Base-by-base conservation (phyloP, 78 protist species). In the Tieghemostelium lacteum region DNA sequence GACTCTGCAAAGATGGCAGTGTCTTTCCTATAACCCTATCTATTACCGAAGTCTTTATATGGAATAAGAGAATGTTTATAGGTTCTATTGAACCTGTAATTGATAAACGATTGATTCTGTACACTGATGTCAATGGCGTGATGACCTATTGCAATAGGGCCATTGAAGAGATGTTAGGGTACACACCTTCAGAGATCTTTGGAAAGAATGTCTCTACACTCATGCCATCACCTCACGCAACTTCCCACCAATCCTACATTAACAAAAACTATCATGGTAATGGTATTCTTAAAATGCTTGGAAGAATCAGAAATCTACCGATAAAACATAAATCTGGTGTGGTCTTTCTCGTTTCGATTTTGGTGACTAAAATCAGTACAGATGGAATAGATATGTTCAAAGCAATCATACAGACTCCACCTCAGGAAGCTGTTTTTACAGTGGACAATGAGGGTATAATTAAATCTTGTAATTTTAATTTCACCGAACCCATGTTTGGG, bases 401-500 rank as follows among this genome's bases (percentile, higher is more conserved):
- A 28, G 69, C 73, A 0, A 66, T 78, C 74, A 78, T 78, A 37
- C 87, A 78, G 37, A 66, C 73, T 1, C 87, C 87, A 6, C 86
- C 86, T 31, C 24, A 67, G 7, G 87, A 78, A 55, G 73, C 87
- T 1, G 78, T 78, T 26, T 50, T 78, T 40, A 69, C 74, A 2
- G 34, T 78, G 26, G 45, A 78, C 33, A 74, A 57, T 33, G 73
- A 52, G 37, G 87, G 87, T 67, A 78, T 78, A 36, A 69, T 63
- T 22, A 63, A 67, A 20, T 66, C 73, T 26, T 64, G 87, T 55
- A 78, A 78, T 58, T 69, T 67, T 55, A 78, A 67, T 69, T 78
- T 78, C 64, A 69, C 74, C 20, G 78, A 67, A 24, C 87, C 87
- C 36, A 66, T 78, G 70, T 63, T 78, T 52, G 87, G 87, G 1